Evolutionary conservation across 1,284 basidiomycete genomes (phyloP).

Genomic region (Phylloboletellus chloephorus): DNA sequence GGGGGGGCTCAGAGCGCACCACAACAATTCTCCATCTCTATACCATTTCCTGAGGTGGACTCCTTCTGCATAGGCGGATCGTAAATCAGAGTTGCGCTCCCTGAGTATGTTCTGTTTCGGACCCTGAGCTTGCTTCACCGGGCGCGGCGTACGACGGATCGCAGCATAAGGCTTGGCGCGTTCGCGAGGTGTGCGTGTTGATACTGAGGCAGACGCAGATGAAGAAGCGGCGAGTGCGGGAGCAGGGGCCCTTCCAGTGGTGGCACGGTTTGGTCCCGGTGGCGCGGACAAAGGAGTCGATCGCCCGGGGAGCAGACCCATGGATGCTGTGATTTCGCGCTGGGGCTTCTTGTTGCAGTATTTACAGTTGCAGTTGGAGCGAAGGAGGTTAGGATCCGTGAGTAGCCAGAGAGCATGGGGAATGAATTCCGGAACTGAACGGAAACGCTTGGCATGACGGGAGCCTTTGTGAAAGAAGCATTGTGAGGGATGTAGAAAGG

Average conservation of each 20-base stretch:
- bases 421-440: constrained; percentile 74
- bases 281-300: constrained; percentile 28
- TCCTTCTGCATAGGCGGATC: constrained; percentile 41
- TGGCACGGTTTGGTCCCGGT: constrained; percentile 12
- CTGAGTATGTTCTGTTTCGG: constrained; percentile 47
- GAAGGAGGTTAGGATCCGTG: constrained; percentile 44
- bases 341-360: constrained; percentile 71
- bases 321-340: constrained; percentile 55
- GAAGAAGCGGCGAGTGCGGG: background rate
- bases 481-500: background rate
- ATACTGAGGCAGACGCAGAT: constrained; percentile 8
- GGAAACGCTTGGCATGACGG: constrained; percentile 47
- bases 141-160: constrained; percentile 48
- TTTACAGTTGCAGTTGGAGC: constrained; percentile 63
- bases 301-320: constrained; percentile 43
- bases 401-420: constrained; percentile 79
- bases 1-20: constrained; percentile 56
- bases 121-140: constrained; percentile 35
- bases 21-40: constrained; percentile 66
- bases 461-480: constrained; percentile 36
- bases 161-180: constrained; percentile 46
- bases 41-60: constrained; percentile 47
- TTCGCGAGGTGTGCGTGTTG: constrained; percentile 20
- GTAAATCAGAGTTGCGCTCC: constrained; percentile 57
- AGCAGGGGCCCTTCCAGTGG: constrained; percentile 3